Percentiles rank a stretch among this genome's conserved stretches.
These are phyloP conservation scores for Tirmania nivea DNA, from an alignment of 495 filamentous ascomycete genomes.

Conservation along the genomic window DNA sequence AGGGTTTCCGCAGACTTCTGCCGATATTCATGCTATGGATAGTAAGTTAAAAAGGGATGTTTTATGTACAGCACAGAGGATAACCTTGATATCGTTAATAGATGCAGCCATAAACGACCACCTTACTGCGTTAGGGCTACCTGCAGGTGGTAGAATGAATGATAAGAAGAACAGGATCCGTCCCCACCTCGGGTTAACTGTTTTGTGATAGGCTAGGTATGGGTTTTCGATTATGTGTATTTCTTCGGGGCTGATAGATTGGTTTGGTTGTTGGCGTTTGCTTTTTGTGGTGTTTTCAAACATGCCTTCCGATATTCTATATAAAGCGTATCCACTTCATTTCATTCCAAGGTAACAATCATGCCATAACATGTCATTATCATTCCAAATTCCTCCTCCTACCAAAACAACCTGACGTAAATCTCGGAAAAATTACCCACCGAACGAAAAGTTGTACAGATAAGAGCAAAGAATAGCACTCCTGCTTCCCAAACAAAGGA, in stretches of 20 bases:
- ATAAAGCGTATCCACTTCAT: too few species aligned
- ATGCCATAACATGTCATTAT: too few species aligned
- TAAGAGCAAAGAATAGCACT: too few species aligned
- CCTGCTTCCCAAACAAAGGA: too few species aligned
- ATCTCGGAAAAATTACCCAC: too few species aligned
- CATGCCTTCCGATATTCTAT: too few species aligned
- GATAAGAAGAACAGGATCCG: background rate
- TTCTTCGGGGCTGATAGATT: background rate
- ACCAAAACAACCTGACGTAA: too few species aligned
- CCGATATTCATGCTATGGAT: constrained; percentile 1
- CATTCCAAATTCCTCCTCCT: too few species aligned
- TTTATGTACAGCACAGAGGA: background rate
- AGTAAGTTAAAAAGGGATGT: background rate
- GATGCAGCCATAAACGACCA: background rate
- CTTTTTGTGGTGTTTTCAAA: background rate
- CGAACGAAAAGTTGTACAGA: too few species aligned
- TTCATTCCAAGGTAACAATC: too few species aligned
- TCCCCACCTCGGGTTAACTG: background rate
- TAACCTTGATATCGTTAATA: constrained; percentile 1
- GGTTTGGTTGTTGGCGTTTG: background rate
- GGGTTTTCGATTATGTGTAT: background rate
- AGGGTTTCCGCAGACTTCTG: background rate
- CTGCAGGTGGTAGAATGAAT: constrained; percentile 1
- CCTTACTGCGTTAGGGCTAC: constrained; percentile 1
- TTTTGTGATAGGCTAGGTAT: background rate